Evolutionary conservation across 208 protist genomes (phyloP), one percentile per base, ranked within the genome.

Genomic region (Angomonas deanei): DNA sequence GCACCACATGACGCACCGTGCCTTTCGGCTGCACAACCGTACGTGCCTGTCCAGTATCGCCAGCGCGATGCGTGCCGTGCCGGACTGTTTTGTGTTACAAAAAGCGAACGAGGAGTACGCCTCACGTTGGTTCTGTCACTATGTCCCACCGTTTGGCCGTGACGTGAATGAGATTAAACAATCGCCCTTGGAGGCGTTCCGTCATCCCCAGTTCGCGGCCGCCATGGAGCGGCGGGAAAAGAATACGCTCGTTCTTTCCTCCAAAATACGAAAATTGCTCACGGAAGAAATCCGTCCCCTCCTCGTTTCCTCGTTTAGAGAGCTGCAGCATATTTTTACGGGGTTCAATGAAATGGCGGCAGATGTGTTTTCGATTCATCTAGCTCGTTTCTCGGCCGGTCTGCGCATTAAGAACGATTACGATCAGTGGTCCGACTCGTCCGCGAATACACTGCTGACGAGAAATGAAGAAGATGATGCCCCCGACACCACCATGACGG

Each of bases 1-100:
- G 33, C 88, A 92, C 39, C 76, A 86, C 38, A 73, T 70, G 3
- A 88, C 80, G 15, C 82, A 89, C 34, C 28, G 11, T 23, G 72
- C 68, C 49, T 94, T 79, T 36, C 50, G 17, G 57, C 58, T 21
- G 49, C 68, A 70, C 47, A 69, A 60, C 3, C 58, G 70, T 26
- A 26, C 15, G 30, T 79, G 73, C 72, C 26, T 89, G 23, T 26
- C 30, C 26, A 77, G 73, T 13, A 47, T 74, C 21, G 36, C 74
- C 66, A 62, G 66, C 57, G 48, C 72, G 11, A 47, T 93, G 36
- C 63, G 70, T 0, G 75, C 84, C 30, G 61, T 72, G 3, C 61
- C 76, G 1, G 70, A 48, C 52, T 52, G 56, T 53, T 10, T 32
- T 8, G 62, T 68, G 32, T 57, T 74, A 13, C 19, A 59, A 13